phyloP scores from a whole-genome alignment of 768 basidiomycete genomes.

The Mycena belliarum region DNA sequence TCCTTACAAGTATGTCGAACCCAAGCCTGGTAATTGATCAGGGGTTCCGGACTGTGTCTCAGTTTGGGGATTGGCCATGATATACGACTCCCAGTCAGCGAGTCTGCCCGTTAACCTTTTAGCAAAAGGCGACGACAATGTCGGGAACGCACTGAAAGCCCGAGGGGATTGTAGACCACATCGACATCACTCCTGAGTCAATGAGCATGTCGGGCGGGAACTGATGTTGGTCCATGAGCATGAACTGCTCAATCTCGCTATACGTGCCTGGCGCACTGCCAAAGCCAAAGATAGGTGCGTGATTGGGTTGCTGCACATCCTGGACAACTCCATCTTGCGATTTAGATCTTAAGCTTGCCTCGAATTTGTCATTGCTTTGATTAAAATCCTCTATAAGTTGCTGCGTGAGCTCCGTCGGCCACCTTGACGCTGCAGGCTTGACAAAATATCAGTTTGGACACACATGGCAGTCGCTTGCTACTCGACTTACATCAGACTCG shows the following conservation, averaged over 20 bases:
- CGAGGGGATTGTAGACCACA: slow-evolving; percentile 65
- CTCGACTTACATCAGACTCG: slow-evolving; percentile 1
- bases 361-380: not conserved
- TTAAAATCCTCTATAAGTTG: slow-evolving; percentile 7
- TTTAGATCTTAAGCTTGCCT: not conserved
- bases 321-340: slow-evolving; percentile 2
- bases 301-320: not conserved
- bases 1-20: slow-evolving; percentile 1
- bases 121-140: not conserved
- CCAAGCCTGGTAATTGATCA: not conserved
- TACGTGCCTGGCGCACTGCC: not conserved
- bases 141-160: slow-evolving; percentile 55
- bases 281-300: not conserved
- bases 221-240: slow-evolving; percentile 28
- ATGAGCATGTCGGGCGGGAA: slow-evolving; percentile 25
- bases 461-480: too few relatives aligned
- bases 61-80: slow-evolving; percentile 29
- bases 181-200: slow-evolving; percentile 53
- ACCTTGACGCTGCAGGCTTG: slow-evolving; percentile 7
- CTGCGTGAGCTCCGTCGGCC: slow-evolving; percentile 1
- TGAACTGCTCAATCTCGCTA: slow-evolving; percentile 24
- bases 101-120: slow-evolving; percentile 29
- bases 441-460: not conserved
- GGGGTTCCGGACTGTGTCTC: not conserved
- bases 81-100: slow-evolving; percentile 47